Evolutionary conservation across 352 stramenopile genomes (phyloP), one percentile per base, ranked within the genome.

Genomic region (Pythium coloratum): DNA sequence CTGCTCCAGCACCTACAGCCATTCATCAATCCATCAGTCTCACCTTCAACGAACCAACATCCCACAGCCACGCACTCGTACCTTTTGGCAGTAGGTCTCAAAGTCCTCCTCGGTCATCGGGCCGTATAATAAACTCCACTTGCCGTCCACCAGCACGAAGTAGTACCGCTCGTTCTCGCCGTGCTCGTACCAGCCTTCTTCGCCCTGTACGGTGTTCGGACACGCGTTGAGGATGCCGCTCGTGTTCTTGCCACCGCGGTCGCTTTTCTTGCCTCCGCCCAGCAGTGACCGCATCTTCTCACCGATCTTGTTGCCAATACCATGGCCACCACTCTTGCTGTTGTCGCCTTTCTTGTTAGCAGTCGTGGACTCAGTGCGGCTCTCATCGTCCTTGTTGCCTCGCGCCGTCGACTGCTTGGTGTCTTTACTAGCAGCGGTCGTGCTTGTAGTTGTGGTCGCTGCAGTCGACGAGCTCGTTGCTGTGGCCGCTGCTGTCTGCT

Each of bases 181-280:
- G 63, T 95, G 87, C 64, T 95, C 85, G 70, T 95, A 95, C 87
- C 87, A 95, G 16, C 87, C 87, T 77, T 95, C 87, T 47, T 95
- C 87, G 51, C 87, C 87, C 70, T 95, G 87, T 13, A 86, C 73
- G 18, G 87, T 95, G 36, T 85, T 84, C 7, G 81, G 63, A 66
- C 87, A 95, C 7, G 87, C 84, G 61, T 93, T 95, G 26, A 95
- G 62, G 54, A 95, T 93, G 32, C 86, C 86, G 30, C 83, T 91
- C 46, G 84, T 86, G 64, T 66, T 82, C 68, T 91, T 92, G 64
- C 69, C 76, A 57, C 73, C 73, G 8, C 76, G 67, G n/a, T 86
- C 74, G 26, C 72, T 78, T 58, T 95, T 95, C 64, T 91, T 91
- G 54, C 75, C 82, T 12, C 81, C 81, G 46, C 83, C 84, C 34